These are phyloP conservation scores for Beauveria rudraprayagi DNA, from an alignment of 2,329 filamentous ascomycete species.

Conservation along the genomic window DNA sequence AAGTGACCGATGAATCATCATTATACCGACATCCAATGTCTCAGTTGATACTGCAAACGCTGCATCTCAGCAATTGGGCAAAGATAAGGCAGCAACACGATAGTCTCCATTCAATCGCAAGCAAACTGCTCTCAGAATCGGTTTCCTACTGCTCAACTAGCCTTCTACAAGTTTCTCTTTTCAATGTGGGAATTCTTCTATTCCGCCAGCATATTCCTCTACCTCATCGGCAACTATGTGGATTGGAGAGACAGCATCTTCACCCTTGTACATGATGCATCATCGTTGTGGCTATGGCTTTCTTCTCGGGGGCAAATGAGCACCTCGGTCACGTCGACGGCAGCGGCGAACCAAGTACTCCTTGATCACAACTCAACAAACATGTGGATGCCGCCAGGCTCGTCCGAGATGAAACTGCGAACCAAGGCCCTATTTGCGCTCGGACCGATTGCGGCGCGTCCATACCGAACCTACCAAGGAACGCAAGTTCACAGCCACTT, in stretches of 20 bases:
- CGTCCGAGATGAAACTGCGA: conserved; percentile 3
- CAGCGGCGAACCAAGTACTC: neutral
- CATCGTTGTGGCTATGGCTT: conserved; percentile 3
- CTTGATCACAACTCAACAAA: neutral
- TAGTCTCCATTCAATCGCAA: neutral
- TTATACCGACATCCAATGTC: neutral
- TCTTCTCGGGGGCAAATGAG: neutral
- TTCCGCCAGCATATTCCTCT: conserved; percentile 3
- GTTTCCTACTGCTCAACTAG: neutral
- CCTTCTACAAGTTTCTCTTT: no score
- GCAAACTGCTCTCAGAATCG: neutral
- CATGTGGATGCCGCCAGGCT: neutral
- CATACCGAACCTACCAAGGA: conserved; percentile 9
- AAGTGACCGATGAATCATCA: neutral
- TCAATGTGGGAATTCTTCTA: conserved; percentile 7
- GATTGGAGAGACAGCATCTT: conserved; percentile 10
- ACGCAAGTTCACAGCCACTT: neutral
- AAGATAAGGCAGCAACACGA: neutral
- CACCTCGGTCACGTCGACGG: neutral
- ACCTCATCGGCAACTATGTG: conserved; percentile 6
- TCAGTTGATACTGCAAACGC: neutral
- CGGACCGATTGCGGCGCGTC: neutral
- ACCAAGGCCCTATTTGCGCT: conserved; percentile 7
- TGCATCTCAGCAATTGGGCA: neutral
- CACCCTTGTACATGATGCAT: neutral